phyloP scores from a whole-genome alignment of 768 basidiomycete genomes.

The Rhodotorula paludigena region DNA sequence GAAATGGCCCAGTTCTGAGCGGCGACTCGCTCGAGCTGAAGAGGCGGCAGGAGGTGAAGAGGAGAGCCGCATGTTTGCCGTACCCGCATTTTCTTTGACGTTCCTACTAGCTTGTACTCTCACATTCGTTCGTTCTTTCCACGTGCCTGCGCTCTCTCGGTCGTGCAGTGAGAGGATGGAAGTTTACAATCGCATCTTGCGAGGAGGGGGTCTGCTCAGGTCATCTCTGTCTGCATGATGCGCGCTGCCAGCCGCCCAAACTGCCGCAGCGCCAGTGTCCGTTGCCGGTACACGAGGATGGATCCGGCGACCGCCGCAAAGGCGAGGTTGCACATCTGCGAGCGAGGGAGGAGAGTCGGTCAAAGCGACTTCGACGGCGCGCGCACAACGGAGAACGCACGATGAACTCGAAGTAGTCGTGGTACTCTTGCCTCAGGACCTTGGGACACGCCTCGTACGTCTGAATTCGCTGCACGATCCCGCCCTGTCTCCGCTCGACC shows the following conservation, averaged over 20 bases:
- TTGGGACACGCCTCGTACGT: constrained; percentile 28
- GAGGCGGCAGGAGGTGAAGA: no score
- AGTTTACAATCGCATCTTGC: no score
- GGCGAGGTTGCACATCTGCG: constrained; percentile 28
- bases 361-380: no score
- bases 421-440: constrained; percentile 16
- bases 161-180: no score
- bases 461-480: neutral
- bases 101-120: no score
- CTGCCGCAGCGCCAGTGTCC: constrained; percentile 24
- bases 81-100: no score
- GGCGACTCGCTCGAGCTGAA: neutral
- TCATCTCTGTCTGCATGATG: constrained; percentile 33
- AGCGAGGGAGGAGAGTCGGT: neutral
- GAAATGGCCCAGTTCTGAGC: neutral
- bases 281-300: constrained; percentile 17
- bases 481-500: neutral
- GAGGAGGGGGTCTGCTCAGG: neutral
- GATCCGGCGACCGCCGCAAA: constrained; percentile 12
- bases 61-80: no score
- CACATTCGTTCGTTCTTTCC: neutral
- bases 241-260: constrained; percentile 23
- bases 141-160: neutral
- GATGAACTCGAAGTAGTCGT: constrained; percentile 34
- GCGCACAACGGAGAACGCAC: constrained; percentile 3